Percentiles rank a stretch among this genome's conserved stretches.
phyloP scores from a whole-genome alignment of 371 early-diverging fungal genomes.

The Mortierella sp. region DNA sequence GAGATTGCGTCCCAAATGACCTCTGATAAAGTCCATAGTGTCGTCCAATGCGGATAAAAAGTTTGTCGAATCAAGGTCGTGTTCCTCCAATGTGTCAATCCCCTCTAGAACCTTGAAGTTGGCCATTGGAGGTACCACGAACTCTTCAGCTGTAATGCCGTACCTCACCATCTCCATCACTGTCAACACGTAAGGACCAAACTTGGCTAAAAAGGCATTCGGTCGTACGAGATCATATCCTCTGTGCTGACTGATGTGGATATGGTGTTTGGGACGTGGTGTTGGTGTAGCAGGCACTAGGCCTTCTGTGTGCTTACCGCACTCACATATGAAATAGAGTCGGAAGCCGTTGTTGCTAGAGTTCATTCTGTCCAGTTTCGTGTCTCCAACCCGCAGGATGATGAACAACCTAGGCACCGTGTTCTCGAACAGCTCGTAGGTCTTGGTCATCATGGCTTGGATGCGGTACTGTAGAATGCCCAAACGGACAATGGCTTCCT shows the following conservation, averaged over 20 bases:
- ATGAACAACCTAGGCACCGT: background rate
- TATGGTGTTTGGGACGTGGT: background rate
- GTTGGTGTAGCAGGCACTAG: background rate
- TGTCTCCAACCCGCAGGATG: background rate
- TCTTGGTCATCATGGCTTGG: background rate
- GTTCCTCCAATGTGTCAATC: background rate
- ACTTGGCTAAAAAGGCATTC: background rate
- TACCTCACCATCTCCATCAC: conserved; percentile 5
- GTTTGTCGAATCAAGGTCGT: background rate
- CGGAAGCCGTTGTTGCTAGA: background rate
- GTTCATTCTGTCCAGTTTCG: background rate
- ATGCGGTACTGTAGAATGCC: background rate
- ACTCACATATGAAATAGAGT: background rate
- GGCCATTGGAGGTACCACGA: background rate
- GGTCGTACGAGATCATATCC: background rate
- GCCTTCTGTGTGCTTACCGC: background rate
- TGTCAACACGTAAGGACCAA: background rate
- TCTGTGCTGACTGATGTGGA: background rate
- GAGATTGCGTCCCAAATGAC: background rate
- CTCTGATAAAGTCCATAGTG: background rate
- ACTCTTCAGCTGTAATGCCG: background rate
- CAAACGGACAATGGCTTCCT: background rate
- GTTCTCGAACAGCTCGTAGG: background rate
- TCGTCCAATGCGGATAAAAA: background rate
- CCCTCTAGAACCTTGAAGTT: background rate